Evolutionary conservation across 176 grass and related monocot genomes (phyloP), one percentile per base, ranked within the genome.

Genomic region (Eremochloa ophiuroides): DNA sequence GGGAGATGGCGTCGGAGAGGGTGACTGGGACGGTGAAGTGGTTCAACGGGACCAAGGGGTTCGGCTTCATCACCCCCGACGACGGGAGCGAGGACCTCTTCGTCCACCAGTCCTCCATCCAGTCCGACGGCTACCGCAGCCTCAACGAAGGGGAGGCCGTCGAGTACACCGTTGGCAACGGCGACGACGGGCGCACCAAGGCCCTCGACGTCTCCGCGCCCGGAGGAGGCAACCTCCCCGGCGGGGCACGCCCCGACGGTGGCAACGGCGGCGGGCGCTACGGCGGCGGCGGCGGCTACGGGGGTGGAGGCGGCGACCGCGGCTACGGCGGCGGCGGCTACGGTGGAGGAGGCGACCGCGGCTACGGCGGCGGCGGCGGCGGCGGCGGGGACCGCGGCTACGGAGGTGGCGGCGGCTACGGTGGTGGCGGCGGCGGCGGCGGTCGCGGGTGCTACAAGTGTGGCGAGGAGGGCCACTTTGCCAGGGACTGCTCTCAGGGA

Each of bases 61-160:
- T 46, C 73, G 82, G 82, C 4, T 84, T 84, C 73, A 77, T 84
- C 73, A 59, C 47, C 47, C 82, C 82, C 10, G 73, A 84, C 7
- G 82, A 69, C 64, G 82, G 63, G 17, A 4, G 73, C 26, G 48
- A 77, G 4, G 73, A 84, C 11, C 63, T 84, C 48, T 84, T 84
- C 82, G 73, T 84, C 3, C 82, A 84, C 63, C 64, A 60, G 27
- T 77, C 82, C 37, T 41, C 63, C 48, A 60, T 84, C 63, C 77
- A 77, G 63, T n/a, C 73, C 35, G 82, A 84, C 26, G 82, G 82
- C 73, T 84, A 25, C 73, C 73, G 63, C 37, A 77, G 26, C 26
- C 27, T 84, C 27, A 51, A 66, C 34, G 73, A 77, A 0, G 82
- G 82, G 27, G 82, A 77, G 0, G 1, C 64, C 47, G 82, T 84